phyloP scores from a whole-genome alignment of 768 basidiomycete genomes.

The Tremella yokohamensis region DNA sequence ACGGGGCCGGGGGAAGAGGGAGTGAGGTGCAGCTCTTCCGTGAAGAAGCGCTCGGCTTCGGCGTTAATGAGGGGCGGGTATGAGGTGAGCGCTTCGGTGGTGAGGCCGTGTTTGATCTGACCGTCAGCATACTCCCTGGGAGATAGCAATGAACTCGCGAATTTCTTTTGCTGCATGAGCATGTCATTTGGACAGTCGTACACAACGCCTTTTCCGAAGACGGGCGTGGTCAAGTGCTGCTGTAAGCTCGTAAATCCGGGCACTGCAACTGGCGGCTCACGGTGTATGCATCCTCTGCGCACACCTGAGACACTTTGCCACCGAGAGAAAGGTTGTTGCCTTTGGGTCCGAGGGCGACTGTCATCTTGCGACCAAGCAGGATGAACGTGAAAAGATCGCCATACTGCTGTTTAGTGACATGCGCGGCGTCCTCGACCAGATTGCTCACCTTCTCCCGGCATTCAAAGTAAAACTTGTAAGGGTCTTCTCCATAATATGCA shows the following conservation, averaged over 20 bases:
- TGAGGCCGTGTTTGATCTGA: conserved; percentile 81
- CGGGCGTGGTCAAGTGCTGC: conserved; percentile 85
- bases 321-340: conserved; percentile 94
- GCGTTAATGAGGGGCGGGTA: conserved; percentile 71
- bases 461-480: conserved; percentile 76
- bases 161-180: conserved; percentile 99
- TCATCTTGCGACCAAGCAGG: conserved; percentile 80
- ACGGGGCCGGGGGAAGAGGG: conserved; percentile 11
- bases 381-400: conserved; percentile 97
- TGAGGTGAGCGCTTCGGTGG: conserved; percentile 80
- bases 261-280: conserved; percentile 38
- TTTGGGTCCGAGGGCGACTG: conserved; percentile 82
- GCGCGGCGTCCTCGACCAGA: background rate
- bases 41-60: conserved; percentile 68
- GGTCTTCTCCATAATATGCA: conserved; percentile 83
- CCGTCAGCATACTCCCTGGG: conserved; percentile 6
- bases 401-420: conserved; percentile 58
- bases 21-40: conserved; percentile 61
- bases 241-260: background rate
- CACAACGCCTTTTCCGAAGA: conserved; percentile 96
- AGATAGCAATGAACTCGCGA: conserved; percentile 53
- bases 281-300: conserved; percentile 93
- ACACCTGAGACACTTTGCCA: conserved; percentile 85
- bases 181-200: conserved; percentile 94
- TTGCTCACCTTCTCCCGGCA: conserved; percentile 56